Evolutionary conservation across 2,329 filamentous ascomycete species (phyloP).

Genomic region (Talaromyces funiculosus): DNA sequence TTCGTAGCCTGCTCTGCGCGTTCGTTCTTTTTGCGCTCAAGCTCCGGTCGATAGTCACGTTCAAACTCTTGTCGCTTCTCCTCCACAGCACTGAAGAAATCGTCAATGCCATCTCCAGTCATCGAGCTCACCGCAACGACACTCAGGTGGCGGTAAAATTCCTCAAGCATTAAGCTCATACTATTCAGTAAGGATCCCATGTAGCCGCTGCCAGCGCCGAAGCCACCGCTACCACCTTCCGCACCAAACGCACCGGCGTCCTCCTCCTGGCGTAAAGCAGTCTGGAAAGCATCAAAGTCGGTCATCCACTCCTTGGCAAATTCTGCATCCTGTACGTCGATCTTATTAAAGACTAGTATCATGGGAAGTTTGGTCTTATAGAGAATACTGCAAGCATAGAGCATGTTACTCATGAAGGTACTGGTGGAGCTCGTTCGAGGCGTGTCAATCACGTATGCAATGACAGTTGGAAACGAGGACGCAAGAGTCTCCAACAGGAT

Average conservation of each 20-base stretch:
- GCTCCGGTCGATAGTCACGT: constrained; percentile 83
- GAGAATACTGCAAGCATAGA: constrained; percentile 95
- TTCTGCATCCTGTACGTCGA: constrained; percentile 81
- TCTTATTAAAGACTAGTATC: constrained; percentile 99
- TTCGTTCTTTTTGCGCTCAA: constrained; percentile 70
- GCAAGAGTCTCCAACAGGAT: constrained; percentile 91
- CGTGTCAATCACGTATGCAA: constrained; percentile 96
- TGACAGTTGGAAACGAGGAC: constrained; percentile 90
- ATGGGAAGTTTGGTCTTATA: constrained; percentile 99
- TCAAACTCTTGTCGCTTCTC: constrained; percentile 85
- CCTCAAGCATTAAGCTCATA: constrained; percentile 95
- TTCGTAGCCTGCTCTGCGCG: constrained; percentile 69
- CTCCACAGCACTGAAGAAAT: constrained; percentile 86
- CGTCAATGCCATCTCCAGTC: constrained; percentile 83
- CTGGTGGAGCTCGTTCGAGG: constrained; percentile 86
- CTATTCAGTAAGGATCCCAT: constrained; percentile 95
- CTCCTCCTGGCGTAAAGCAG: constrained; percentile 74
- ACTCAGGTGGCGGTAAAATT: constrained; percentile 91
- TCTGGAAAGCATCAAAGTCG: constrained; percentile 93
- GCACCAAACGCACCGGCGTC: constrained; percentile 69
- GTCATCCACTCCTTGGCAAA: constrained; percentile 99
- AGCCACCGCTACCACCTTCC: constrained; percentile 54
- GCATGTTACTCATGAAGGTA: constrained; percentile 99
- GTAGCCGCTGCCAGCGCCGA: constrained; percentile 76
- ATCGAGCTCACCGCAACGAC: constrained; percentile 92